These are phyloP conservation scores for Acidomyces sp. DNA, from an alignment of 495 filamentous ascomycete genomes.

Conservation along the genomic window DNA sequence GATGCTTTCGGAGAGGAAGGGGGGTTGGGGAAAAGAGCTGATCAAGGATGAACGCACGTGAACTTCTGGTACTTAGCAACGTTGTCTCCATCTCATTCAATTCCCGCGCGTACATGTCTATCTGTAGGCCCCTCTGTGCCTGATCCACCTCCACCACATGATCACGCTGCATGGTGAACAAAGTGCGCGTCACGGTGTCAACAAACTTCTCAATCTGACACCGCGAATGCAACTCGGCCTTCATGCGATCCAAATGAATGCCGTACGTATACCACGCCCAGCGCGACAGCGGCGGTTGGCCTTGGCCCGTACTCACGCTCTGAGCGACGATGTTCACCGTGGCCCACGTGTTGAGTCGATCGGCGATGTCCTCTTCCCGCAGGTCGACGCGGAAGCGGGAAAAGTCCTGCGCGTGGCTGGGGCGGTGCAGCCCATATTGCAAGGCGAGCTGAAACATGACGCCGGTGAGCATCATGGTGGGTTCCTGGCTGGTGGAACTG, in stretches of 20 bases:
- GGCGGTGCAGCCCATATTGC: constrained; percentile 79
- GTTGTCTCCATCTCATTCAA: constrained; percentile 19
- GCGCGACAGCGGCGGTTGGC: constrained; percentile 74
- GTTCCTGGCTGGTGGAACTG: constrained; percentile 73
- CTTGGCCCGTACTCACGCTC: constrained; percentile 74
- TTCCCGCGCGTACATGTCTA: constrained; percentile 17
- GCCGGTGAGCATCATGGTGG: constrained; percentile 79
- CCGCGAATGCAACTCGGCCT: constrained; percentile 30
- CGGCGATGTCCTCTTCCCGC: constrained; percentile 70
- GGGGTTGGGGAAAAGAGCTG: not conserved
- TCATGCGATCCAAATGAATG: constrained; percentile 19
- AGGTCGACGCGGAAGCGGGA: constrained; percentile 69
- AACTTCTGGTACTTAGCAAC: constrained; percentile 9
- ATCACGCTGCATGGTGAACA: constrained; percentile 50
- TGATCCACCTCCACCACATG: constrained; percentile 19
- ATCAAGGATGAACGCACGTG: constrained; percentile 4
- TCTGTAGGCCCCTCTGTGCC: constrained; percentile 17
- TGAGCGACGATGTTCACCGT: constrained; percentile 90
- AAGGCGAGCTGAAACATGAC: constrained; percentile 90
- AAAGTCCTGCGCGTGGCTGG: constrained; percentile 83
- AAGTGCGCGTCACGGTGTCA: constrained; percentile 71
- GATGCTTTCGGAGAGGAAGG: not conserved
- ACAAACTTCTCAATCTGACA: constrained; percentile 71
- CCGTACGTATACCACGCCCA: constrained; percentile 31
- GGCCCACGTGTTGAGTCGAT: constrained; percentile 81